These are phyloP conservation scores for Rhodotorula graminis DNA, from an alignment of 768 basidiomycete genomes.

Conservation along the genomic window DNA sequence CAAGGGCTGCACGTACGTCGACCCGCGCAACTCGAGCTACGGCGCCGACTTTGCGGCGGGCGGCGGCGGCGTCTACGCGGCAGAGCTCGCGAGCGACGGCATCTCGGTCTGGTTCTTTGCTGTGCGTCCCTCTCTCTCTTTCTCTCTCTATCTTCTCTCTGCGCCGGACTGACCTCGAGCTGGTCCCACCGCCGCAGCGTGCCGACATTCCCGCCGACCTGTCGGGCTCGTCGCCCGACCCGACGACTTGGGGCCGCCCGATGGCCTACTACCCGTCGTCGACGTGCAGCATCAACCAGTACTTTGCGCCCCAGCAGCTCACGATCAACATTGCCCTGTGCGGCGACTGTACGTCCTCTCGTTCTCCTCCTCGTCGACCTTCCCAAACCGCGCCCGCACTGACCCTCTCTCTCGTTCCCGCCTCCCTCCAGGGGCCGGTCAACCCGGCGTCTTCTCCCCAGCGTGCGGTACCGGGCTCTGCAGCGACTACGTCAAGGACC, in stretches of 20 bases:
- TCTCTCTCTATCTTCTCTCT: not conserved
- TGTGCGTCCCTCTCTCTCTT: slow-evolving; percentile 39
- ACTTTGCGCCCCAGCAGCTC: slow-evolving; percentile 46
- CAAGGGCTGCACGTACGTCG: slow-evolving; percentile 22
- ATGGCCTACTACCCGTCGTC: slow-evolving; percentile 58
- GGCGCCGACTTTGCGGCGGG: slow-evolving; percentile 51
- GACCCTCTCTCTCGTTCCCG: not conserved
- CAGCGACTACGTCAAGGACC: slow-evolving; percentile 63
- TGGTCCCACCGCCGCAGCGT: slow-evolving; percentile 31
- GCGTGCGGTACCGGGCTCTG: slow-evolving; percentile 62
- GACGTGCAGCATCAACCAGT: slow-evolving; percentile 44
- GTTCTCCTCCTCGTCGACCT: too few species aligned
- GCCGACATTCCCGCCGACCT: slow-evolving; percentile 42
- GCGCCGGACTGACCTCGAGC: not conserved
- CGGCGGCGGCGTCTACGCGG: slow-evolving; percentile 54
- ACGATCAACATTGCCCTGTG: slow-evolving; percentile 38
- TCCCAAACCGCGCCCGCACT: not conserved
- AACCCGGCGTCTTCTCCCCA: slow-evolving; percentile 54
- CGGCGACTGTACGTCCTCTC: slow-evolving; percentile 44
- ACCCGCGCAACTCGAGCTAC: slow-evolving; percentile 44
- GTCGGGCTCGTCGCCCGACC: slow-evolving; percentile 50
- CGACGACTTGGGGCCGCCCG: slow-evolving; percentile 57
- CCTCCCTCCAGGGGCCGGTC: slow-evolving; percentile 48
- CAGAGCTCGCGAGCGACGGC: slow-evolving; percentile 49
- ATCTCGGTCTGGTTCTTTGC: slow-evolving; percentile 61